Conservation (phyloP, 1,284 basidiomycete genomes). For the Pholiota adiposa region DNA sequence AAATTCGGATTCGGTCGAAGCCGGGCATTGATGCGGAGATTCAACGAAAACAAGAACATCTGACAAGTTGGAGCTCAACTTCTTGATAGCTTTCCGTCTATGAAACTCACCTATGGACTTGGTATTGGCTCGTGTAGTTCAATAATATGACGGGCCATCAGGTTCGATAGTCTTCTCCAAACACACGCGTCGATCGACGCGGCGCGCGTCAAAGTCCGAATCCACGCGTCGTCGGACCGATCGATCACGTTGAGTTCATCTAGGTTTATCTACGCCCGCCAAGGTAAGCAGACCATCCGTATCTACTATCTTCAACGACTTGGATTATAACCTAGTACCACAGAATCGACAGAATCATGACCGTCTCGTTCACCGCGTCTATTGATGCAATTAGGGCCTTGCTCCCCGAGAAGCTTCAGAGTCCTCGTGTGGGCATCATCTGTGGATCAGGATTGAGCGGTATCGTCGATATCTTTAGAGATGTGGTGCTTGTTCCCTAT, state of each 20-base stretch:
- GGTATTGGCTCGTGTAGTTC: too few species aligned
- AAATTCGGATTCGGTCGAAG: not conserved
- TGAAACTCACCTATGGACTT: too few species aligned
- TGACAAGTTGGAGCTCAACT: too few species aligned
- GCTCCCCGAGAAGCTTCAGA: slow-evolving; percentile 33
- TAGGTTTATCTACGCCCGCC: not conserved
- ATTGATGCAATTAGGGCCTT: slow-evolving; percentile 28
- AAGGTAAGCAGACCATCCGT: not conserved
- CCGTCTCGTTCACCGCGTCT: slow-evolving; percentile 25
- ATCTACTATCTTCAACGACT: not conserved
- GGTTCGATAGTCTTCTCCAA: not conserved
- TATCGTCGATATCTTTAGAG: slow-evolving; percentile 58
- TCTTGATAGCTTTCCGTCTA: too few species aligned
- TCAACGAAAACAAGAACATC: not conserved
- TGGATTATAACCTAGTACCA: not conserved
- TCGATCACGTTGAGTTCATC: not conserved
- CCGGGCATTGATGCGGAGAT: not conserved
- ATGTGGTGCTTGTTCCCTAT: slow-evolving; percentile 63
- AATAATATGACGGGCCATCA: too few species aligned
- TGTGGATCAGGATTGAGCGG: slow-evolving; percentile 80
- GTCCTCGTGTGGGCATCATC: slow-evolving; percentile 73
- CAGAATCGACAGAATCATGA: not conserved
- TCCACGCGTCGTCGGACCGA: not conserved
- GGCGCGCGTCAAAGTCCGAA: not conserved
- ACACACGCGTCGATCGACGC: not conserved